Evolutionary conservation across 768 basidiomycete species (phyloP).

Genomic region (Hypholoma sublateritium): DNA sequence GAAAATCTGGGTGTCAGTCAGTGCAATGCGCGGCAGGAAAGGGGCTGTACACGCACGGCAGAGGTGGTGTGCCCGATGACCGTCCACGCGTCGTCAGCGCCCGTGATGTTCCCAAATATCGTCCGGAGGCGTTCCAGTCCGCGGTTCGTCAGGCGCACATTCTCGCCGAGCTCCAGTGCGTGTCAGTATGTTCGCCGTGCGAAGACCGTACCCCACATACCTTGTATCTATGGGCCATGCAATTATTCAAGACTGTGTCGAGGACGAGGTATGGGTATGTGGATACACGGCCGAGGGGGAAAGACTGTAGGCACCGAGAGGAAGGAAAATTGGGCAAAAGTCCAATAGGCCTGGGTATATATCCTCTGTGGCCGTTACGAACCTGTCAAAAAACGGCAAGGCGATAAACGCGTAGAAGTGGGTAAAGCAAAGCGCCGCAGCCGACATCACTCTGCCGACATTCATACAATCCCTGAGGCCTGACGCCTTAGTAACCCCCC

Average conservation of each 20-base stretch:
- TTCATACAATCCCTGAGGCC: conserved; percentile 1
- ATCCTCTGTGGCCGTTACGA: neutral
- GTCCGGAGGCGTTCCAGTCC: conserved; percentile 17
- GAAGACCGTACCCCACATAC: neutral
- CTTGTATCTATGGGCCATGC: conserved; percentile 8
- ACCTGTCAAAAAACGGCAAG: conserved; percentile 4
- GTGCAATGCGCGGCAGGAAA: neutral
- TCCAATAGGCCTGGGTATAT: neutral
- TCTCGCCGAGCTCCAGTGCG: conserved; percentile 4
- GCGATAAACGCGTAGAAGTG: conserved; percentile 4
- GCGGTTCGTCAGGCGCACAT: conserved; percentile 15
- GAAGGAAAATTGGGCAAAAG: neutral
- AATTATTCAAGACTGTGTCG: neutral
- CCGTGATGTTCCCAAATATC: conserved; percentile 18
- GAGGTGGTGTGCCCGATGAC: conserved; percentile 15
- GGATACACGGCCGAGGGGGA: neutral
- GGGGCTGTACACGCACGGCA: conserved; percentile 9
- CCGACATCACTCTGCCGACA: conserved; percentile 1
- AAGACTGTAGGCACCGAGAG: neutral
- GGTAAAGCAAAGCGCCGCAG: conserved; percentile 1
- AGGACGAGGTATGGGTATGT: neutral
- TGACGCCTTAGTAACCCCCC: conserved; percentile 1
- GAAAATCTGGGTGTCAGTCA: conserved; percentile 8
- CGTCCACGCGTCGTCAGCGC: conserved; percentile 15
- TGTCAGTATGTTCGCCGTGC: neutral